Evolutionary conservation across 2,329 filamentous ascomycete genomes (phyloP).

Genomic region (Cladosporium sp.): DNA sequence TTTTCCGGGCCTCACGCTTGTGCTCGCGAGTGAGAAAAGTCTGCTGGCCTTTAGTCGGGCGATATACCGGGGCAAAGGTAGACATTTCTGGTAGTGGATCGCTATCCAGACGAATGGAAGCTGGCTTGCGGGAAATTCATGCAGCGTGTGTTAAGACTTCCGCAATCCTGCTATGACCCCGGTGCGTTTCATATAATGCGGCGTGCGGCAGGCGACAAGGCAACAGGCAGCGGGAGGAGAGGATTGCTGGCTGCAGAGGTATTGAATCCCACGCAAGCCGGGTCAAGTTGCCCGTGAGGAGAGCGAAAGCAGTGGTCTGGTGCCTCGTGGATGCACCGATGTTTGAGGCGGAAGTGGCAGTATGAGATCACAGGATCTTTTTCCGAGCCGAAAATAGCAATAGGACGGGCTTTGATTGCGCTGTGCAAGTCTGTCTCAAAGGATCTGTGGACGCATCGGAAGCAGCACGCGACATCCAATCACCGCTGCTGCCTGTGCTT

Average conservation of each 20-base stretch:
- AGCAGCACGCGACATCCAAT: slow-evolving; percentile 11
- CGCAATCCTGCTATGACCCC: slow-evolving; percentile 9
- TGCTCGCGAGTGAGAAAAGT: slow-evolving; percentile 30
- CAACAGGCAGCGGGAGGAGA: not conserved
- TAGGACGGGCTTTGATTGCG: not conserved
- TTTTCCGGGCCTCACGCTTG: slow-evolving; percentile 28
- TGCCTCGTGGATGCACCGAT: not conserved
- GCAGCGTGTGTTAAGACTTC: slow-evolving; percentile 6
- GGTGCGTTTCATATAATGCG: slow-evolving; percentile 14
- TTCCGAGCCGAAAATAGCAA: slow-evolving; percentile 12
- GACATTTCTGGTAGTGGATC: slow-evolving; percentile 24
- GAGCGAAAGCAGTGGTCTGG: not conserved
- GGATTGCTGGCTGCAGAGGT: not conserved
- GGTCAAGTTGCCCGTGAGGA: not conserved
- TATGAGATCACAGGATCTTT: slow-evolving; percentile 1
- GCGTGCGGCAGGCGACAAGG: not conserved
- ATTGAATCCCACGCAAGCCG: not conserved
- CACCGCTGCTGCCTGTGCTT: not conserved
- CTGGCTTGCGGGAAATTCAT: not conserved
- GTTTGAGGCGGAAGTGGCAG: not conserved
- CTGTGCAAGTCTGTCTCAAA: slow-evolving; percentile 10
- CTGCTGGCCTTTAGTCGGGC: slow-evolving; percentile 25
- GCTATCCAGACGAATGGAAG: not conserved
- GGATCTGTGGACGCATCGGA: slow-evolving; percentile 1
- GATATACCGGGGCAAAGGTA: slow-evolving; percentile 33